phyloP scores from a whole-genome alignment of 306 rosid genomes.

The Citrullus mucosospermus region DNA sequence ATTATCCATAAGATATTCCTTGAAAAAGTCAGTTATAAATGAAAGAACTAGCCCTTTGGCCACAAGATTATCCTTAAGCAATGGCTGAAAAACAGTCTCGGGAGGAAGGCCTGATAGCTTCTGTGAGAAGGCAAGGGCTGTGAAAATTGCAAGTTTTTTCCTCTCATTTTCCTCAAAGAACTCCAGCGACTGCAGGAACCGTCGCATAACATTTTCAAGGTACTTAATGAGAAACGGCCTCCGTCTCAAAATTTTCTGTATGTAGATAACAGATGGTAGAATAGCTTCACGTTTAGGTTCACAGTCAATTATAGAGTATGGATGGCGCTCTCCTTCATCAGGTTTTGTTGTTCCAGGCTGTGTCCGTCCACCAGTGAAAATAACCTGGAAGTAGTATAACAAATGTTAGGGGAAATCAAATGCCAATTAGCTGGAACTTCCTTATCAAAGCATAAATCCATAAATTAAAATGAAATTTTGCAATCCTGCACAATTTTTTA shows the following conservation, averaged over 20 bases:
- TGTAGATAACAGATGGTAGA: slow-evolving; percentile 77
- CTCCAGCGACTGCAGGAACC: slow-evolving; percentile 92
- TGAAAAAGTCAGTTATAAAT: slow-evolving; percentile 91
- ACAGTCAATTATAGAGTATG: slow-evolving; percentile 73
- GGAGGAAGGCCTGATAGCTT: slow-evolving; percentile 98
- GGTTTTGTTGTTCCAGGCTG: slow-evolving; percentile 99
- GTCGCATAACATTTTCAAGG: slow-evolving; percentile 98
- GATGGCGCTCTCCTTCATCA: slow-evolving; percentile 99
- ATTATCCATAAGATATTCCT: slow-evolving; percentile 85
- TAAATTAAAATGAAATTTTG: neutral
- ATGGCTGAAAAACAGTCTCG: slow-evolving; percentile 93
- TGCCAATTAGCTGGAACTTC: neutral
- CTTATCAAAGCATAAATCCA: neutral
- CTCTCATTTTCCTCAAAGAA: slow-evolving; percentile 98
- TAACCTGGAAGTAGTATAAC: slow-evolving; percentile 38
- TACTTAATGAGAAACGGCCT: slow-evolving; percentile 93
- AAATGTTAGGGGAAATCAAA: neutral
- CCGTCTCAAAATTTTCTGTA: slow-evolving; percentile 88
- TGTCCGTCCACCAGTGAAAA: slow-evolving; percentile 97
- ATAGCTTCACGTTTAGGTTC: slow-evolving; percentile 81
- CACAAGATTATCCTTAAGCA: slow-evolving; percentile 97
- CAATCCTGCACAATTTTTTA: neutral
- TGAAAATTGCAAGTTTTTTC: slow-evolving; percentile 96
- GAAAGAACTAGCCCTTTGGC: slow-evolving; percentile 95
- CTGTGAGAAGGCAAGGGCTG: slow-evolving; percentile 99